These are phyloP conservation scores for Porogramme epimiltina DNA, from an alignment of 1,284 basidiomycete genomes.

Conservation along the genomic window DNA sequence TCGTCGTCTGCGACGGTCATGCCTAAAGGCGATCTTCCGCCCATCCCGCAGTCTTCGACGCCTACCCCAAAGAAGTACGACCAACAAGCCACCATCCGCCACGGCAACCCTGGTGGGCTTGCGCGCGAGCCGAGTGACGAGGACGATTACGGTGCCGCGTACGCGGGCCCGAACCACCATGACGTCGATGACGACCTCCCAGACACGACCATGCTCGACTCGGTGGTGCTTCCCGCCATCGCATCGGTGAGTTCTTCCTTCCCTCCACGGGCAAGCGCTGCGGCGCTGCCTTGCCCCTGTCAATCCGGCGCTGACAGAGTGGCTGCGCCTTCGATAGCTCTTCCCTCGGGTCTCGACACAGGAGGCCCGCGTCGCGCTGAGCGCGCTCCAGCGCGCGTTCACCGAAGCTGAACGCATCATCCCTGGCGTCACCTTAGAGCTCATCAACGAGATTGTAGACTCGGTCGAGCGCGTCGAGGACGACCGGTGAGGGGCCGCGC, in stretches of 20 bases:
- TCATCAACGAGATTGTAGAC: slow-evolving; percentile 86
- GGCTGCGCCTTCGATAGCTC: slow-evolving; percentile 44
- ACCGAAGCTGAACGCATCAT: slow-evolving; percentile 90
- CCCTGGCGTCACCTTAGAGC: slow-evolving; percentile 79
- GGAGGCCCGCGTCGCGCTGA: slow-evolving; percentile 83
- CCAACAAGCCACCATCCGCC: slow-evolving; percentile 66
- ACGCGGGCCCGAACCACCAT: slow-evolving; percentile 35
- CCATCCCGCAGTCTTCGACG: slow-evolving; percentile 54
- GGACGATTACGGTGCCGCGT: slow-evolving; percentile 62
- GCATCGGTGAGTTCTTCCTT: slow-evolving; percentile 69
- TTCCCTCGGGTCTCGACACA: slow-evolving; percentile 87
- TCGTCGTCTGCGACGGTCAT: slow-evolving; percentile 37
- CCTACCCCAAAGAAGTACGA: slow-evolving; percentile 56
- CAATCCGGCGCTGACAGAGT: background rate
- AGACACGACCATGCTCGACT: slow-evolving; percentile 89
- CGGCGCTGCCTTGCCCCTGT: background rate
- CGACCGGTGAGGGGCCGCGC: slow-evolving; percentile 35
- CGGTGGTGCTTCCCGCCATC: slow-evolving; percentile 92
- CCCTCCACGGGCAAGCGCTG: background rate
- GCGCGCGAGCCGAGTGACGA: slow-evolving; percentile 58
- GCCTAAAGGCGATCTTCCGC: slow-evolving; percentile 62
- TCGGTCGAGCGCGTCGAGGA: slow-evolving; percentile 90
- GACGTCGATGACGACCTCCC: slow-evolving; percentile 64
- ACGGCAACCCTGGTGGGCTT: slow-evolving; percentile 34
- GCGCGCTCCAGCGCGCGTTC: slow-evolving; percentile 85